These are phyloP conservation scores for Suhomyces kilbournensis DNA, from an alignment of 805 yeast species.

Conservation along the genomic window DNA sequence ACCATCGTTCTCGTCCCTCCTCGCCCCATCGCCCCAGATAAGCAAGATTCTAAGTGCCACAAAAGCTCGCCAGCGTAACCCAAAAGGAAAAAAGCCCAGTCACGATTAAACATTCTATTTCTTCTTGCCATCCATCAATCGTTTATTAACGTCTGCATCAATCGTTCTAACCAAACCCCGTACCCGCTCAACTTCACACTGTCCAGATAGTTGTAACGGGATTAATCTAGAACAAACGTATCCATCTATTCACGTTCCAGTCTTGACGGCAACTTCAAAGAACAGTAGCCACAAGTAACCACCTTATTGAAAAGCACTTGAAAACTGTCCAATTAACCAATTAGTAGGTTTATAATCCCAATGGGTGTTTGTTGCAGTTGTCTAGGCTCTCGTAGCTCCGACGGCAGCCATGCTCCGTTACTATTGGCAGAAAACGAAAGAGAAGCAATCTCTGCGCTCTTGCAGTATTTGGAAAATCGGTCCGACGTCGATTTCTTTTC, in stretches of 20 bases:
- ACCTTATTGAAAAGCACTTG: neutral
- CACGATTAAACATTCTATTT: neutral
- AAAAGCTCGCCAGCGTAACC: neutral
- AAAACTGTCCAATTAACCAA: neutral
- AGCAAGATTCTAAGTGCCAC: neutral
- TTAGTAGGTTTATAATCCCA: neutral
- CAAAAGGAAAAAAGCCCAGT: neutral
- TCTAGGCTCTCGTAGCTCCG: conserved; percentile 42
- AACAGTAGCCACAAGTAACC: neutral
- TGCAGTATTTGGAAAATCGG: conserved; percentile 84
- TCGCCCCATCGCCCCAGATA: conserved; percentile 1
- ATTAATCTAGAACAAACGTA: neutral
- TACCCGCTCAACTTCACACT: neutral
- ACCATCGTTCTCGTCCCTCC: neutral
- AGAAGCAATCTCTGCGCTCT: conserved; percentile 87
- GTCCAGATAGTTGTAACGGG: neutral
- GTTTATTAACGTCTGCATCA: neutral
- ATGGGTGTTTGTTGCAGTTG: conserved; percentile 48
- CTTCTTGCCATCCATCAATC: conserved; percentile 1
- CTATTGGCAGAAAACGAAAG: conserved; percentile 90
- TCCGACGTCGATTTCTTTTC: conserved; percentile 86
- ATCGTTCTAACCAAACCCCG: neutral
- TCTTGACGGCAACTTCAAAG: neutral
- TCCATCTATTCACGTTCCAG: neutral
- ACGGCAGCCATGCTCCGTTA: conserved; percentile 69